phyloP scores from a whole-genome alignment of 2,329 filamentous ascomycete species.

The Diplodia mutila region DNA sequence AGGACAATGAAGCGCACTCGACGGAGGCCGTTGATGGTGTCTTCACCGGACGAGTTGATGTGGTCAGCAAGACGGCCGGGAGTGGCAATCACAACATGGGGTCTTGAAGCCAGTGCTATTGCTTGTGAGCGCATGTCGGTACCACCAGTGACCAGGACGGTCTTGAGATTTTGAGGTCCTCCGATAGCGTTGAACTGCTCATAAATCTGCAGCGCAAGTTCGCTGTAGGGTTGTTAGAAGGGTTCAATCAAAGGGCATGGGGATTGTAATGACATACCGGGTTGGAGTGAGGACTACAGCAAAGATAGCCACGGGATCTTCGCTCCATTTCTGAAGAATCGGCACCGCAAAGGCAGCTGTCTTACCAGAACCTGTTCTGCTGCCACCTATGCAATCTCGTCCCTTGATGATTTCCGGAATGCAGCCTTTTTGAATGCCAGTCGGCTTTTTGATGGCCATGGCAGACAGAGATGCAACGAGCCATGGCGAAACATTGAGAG shows the following conservation, averaged over 20 bases:
- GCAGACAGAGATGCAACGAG: slow-evolving; percentile 76
- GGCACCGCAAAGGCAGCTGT: slow-evolving; percentile 95
- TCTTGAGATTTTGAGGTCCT: slow-evolving; percentile 82
- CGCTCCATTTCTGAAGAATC: slow-evolving; percentile 89
- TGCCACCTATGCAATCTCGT: slow-evolving; percentile 92
- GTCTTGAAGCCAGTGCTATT: slow-evolving; percentile 76
- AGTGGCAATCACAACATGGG: slow-evolving; percentile 92
- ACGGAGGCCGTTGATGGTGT: slow-evolving; percentile 81
- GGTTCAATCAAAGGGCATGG: not conserved
- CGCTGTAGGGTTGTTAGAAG: slow-evolving; percentile 52
- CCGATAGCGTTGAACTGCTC: slow-evolving; percentile 96
- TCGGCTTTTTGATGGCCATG: slow-evolving; percentile 85
- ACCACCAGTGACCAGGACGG: slow-evolving; percentile 87
- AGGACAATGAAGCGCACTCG: slow-evolving; percentile 85
- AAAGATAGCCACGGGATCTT: slow-evolving; percentile 90
- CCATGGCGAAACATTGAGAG: slow-evolving; percentile 80
- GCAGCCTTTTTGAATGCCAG: slow-evolving; percentile 87
- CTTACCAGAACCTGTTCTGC: slow-evolving; percentile 94
- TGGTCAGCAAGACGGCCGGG: slow-evolving; percentile 93
- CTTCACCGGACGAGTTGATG: slow-evolving; percentile 85
- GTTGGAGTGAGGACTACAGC: slow-evolving; percentile 88
- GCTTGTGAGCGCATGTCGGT: slow-evolving; percentile 92
- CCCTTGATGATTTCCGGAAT: slow-evolving; percentile 93
- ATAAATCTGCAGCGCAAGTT: slow-evolving; percentile 92
- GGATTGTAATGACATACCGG: slow-evolving; percentile 53